Base-by-base conservation (phyloP, 306 rosid species). In the Purshia tridentata region DNA sequence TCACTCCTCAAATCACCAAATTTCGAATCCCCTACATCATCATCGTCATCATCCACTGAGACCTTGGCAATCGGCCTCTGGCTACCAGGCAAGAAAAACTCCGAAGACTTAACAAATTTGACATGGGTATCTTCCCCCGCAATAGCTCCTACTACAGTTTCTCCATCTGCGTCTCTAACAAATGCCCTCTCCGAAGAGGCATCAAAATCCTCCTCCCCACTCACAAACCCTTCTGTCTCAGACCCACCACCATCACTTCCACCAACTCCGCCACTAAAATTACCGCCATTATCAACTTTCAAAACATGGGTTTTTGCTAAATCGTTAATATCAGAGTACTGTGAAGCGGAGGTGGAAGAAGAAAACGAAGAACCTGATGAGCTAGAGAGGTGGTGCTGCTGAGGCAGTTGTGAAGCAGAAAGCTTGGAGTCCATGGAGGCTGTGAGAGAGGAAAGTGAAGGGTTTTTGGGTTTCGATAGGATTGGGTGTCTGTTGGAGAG, bases 191-290 rank as follows among this genome's bases (percentile, higher is more conserved):
- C 77, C 2, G 63, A 35, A 6, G 70, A 76, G 50, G 83, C 22
- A n/a, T 78, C 92, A 2, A 87, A 81, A 41, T 84, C 93, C 41
- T 81, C 88, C 11, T 81, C 94, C 2, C 86, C 97, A 60, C 92
- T 91, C 56, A 77, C 29, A 44, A 91, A 91, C 49, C 96, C 98
- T 6, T 84, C 92, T 15, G 65, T 50, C 0, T 86, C 96, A 7
- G 89, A 82, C 41, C 81, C 90, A 9, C 50, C 80, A n/a, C 18
- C 78, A 16, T 65, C 67, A 4, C 71, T 61, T 1, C 80, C 67
- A 73, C 78, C 76, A 39, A 55, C 57, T 46, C 61, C 50, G 22
- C 4, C 52, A 18, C 63, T 18, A 54, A 48, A 39, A 71, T 63
- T 66, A 63, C 72, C 29, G 48, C 56, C 69, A 48, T 67, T 29